Conservation (phyloP, 345 rosid species). For the Murraya koenigii region DNA sequence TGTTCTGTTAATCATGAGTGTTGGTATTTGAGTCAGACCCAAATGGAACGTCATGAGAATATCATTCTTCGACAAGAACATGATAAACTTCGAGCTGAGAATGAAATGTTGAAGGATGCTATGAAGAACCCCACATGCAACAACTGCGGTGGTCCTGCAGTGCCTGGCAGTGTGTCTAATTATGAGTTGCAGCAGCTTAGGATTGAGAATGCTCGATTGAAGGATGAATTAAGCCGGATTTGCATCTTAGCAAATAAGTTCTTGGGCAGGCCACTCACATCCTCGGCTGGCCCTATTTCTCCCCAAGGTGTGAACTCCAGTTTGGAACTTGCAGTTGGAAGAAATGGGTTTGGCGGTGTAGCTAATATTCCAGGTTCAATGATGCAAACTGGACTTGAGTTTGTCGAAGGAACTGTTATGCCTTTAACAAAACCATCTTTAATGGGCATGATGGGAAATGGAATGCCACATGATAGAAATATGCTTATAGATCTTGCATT, state of each 20-base stretch:
- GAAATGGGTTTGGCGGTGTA: conserved; percentile 29
- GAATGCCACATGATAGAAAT: conserved; percentile 29
- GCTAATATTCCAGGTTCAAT: conserved; percentile 9
- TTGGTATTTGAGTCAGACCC: conserved; percentile 43
- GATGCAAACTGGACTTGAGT: conserved; percentile 31
- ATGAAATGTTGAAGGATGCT: conserved; percentile 46
- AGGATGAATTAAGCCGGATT: conserved; percentile 48
- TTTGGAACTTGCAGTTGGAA: conserved; percentile 35
- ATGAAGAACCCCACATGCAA: conserved; percentile 51
- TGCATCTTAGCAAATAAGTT: conserved; percentile 51
- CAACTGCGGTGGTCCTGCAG: conserved; percentile 59
- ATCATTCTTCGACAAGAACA: conserved; percentile 58
- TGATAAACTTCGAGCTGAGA: conserved; percentile 63
- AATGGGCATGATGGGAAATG: conserved; percentile 10
- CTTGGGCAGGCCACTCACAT: conserved; percentile 47
- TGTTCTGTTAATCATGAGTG: not conserved
- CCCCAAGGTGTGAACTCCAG: conserved; percentile 29
- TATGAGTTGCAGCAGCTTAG: conserved; percentile 51
- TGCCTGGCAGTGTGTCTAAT: conserved; percentile 35
- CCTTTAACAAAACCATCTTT: conserved; percentile 20
- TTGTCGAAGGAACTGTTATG: conserved; percentile 20
- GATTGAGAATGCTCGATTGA: conserved; percentile 66
- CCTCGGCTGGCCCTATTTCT: conserved; percentile 28
- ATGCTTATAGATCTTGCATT: conserved; percentile 51
- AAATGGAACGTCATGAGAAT: conserved; percentile 72